Base-by-base conservation (phyloP, 2,329 filamentous ascomycete species). In the Penicillium palitans region DNA sequence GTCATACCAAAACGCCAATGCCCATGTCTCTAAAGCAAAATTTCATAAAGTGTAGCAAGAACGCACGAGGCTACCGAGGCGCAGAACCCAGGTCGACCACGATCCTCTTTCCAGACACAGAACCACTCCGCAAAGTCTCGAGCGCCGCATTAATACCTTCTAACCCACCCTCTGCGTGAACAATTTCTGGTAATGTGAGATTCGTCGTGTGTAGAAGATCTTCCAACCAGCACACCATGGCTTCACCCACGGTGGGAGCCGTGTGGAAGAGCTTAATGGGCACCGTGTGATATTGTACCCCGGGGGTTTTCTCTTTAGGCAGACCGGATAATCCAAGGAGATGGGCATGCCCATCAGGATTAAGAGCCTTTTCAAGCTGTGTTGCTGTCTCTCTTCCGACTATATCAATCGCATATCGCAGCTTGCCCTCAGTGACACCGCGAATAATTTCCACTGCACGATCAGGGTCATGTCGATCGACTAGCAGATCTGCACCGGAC, bases 251-350 rank as follows among this genome's bases (percentile, higher is more conserved):
- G 2, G 79, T 78, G 0, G 85, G 82, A 0, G 87, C 80, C 58
- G 88, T 85, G 68, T 93, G 90, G 67, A 90, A 92, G 4, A 90
- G 68, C 72, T 92, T 92, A 61, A 93, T 90, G 0, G 89, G 89
- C 0, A 92, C 86, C 0, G 80, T 84, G 67, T 91, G 88, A 57
- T 86, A 81, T 6, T 78, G 70, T 0, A 86, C 77, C 0, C 80
- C 80, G 0, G 73, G 53, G 0, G 73, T 72, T 1, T 74, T 72
- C 4, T 75, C 76, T 67, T 90, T 90, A 0, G 89, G 89, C 3
- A 90, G 63, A 0, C 88, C 89, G 0, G 85, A 85, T 45, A 92
- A 66, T 0, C 89, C 88, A 0, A 91, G 80, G 0, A 92, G 76
- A 72, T 92, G 89, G 1, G 80, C 73, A 2, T 72, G 66, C 1